Base-by-base conservation (phyloP, 2,329 filamentous ascomycete genomes). In the Alternaria gaisen region DNA sequence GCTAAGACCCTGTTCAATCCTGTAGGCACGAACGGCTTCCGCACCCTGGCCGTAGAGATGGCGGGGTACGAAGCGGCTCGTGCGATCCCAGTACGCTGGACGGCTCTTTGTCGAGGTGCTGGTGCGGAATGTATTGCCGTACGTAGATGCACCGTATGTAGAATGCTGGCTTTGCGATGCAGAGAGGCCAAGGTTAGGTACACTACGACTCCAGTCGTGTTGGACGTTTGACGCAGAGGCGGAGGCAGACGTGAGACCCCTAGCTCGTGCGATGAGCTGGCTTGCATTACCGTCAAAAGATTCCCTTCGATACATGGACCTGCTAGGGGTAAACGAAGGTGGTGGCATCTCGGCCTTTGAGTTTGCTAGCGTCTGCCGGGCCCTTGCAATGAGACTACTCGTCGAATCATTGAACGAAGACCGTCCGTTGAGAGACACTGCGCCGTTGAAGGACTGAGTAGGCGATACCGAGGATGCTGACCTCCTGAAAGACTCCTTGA, bases 31-130 rank as follows among this genome's bases (percentile, higher is more conserved):
- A n/a, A 76, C 65, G 0, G 75, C 76, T 18, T 75, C 72, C 1
- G 66, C 56, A 4, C 75, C 75, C 51, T 76, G 70, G 8, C 77
- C 77, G 36, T 78, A 79, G 8, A 77, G 67, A 46, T 78, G 72
- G 11, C 68, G 64, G 8, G 76, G 76, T 1, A 79, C 75, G 26
- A 79, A 79, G n/a, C 73, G 73, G 48, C 69, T 73, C 10, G 62
- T 55, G 9, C 77, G 77, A 26, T 41, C 57, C 67, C 72, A 74
- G 57, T 76, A 79, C 20, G 76, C 74, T 11, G 76, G 71, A 8
- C 64, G 65, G 32, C 69, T 55, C 34, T 58, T 56, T 7, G 59
- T 57, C 20, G 60, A 52, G 22, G 63, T 44, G 10, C 60, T 64
- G 3, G 61, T 61, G 10, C 59, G 57, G 24, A 54, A 56, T 24